These are phyloP conservation scores for Sclerotinia sclerotiorum DNA, from an alignment of 2,329 filamentous ascomycete genomes.

Conservation along the genomic window DNA sequence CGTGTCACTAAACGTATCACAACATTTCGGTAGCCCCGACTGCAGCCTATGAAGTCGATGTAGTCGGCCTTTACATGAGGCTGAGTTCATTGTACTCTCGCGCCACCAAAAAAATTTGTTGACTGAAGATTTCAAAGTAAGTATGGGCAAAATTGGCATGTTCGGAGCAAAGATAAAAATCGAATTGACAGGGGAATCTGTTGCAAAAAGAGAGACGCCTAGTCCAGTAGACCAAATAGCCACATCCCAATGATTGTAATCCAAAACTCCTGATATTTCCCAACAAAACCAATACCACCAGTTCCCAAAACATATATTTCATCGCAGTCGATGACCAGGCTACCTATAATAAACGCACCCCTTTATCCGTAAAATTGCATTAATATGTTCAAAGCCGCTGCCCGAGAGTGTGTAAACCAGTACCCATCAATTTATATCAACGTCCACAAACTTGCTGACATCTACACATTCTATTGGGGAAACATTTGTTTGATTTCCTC, in stretches of 20 bases:
- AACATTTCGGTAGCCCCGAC: slow-evolving; percentile 8
- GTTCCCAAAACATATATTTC: neutral
- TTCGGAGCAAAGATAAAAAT: slow-evolving; percentile 1
- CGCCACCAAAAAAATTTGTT: neutral
- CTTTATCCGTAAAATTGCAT: slow-evolving; percentile 3
- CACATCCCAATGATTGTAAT: neutral
- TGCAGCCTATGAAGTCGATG: slow-evolving; percentile 3
- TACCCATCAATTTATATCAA: slow-evolving; percentile 9
- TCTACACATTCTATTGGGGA: slow-evolving; percentile 51
- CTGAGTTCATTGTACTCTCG: neutral
- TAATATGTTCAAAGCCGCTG: slow-evolving; percentile 37
- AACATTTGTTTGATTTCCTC: slow-evolving; percentile 71
- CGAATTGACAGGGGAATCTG: neutral
- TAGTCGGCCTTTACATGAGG: slow-evolving; percentile 10
- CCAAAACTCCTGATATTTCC: slow-evolving; percentile 18
- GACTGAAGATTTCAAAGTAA: neutral
- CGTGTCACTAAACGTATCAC: slow-evolving; percentile 8
- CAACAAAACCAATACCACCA: slow-evolving; percentile 15
- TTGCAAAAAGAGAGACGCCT: slow-evolving; percentile 15
- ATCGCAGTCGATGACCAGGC: slow-evolving; percentile 10
- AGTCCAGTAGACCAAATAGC: neutral
- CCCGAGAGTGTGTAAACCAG: slow-evolving; percentile 33
- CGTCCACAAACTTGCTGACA: neutral
- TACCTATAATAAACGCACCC: slow-evolving; percentile 8
- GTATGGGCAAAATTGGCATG: neutral